A percentile compares a stretch with the other conserved stretches of the same genome.
These are phyloP conservation scores for Fistulinella prunicolor DNA, from an alignment of 768 basidiomycete genomes.

Conservation along the genomic window DNA sequence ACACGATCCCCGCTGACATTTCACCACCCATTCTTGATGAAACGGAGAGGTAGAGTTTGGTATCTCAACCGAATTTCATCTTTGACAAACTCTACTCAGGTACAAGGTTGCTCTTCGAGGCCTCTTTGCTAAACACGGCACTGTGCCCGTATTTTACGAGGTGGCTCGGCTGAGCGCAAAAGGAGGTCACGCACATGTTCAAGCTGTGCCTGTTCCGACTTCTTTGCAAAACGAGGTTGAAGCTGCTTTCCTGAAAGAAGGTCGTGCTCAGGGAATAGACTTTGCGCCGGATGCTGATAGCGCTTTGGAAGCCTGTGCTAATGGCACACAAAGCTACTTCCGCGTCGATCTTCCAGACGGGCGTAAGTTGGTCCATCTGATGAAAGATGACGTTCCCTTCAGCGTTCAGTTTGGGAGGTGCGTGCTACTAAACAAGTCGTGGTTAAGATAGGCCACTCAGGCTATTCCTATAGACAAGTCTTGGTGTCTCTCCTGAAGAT, in stretches of 20 bases:
- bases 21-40: conserved; percentile 74
- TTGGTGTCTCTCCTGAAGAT: conserved; percentile 72
- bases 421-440: conserved; percentile 1
- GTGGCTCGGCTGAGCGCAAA: conserved; percentile 78
- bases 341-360: conserved; percentile 88
- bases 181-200: conserved; percentile 94
- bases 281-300: conserved; percentile 72
- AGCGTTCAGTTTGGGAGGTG: conserved; percentile 94
- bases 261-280: conserved; percentile 59
- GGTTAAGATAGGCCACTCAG: not conserved
- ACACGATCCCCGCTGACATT: conserved; percentile 77
- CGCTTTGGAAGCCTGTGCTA: conserved; percentile 50
- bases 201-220: conserved; percentile 76
- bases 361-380: conserved; percentile 78
- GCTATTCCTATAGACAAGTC: conserved; percentile 58
- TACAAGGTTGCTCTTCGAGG: conserved; percentile 75
- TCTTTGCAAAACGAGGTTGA: conserved; percentile 62
- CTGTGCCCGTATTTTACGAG: conserved; percentile 79
- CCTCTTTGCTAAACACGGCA: conserved; percentile 68
- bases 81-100: conserved; percentile 34
- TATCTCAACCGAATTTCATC: not conserved
- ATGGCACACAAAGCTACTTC: conserved; percentile 74
- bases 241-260: conserved; percentile 69
- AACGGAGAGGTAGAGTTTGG: conserved; percentile 59
- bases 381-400: conserved; percentile 76